A percentile compares a stretch with the other conserved stretches of the same genome.
Evolutionary conservation across 2,329 filamentous ascomycete genomes (phyloP).

Genomic region (Calonectria pseudoreteaudii): DNA sequence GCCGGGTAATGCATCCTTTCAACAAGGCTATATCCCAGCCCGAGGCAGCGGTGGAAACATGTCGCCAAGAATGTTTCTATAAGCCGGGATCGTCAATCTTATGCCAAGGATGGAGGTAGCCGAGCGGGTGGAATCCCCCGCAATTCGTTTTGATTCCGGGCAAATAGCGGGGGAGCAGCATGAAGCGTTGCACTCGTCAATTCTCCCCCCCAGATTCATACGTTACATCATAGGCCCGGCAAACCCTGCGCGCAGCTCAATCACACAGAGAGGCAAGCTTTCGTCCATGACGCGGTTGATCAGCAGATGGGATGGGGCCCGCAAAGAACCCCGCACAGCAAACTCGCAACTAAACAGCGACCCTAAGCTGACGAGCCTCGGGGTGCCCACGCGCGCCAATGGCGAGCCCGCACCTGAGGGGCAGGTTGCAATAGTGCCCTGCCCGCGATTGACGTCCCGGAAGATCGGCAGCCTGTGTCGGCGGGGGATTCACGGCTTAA

Average conservation of each 20-base stretch:
- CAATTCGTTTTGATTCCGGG: constrained; percentile 1
- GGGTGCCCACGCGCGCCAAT: constrained; percentile 22
- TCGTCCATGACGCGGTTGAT: constrained; percentile 1
- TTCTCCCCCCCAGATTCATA: too few species aligned
- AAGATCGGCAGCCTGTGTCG: constrained; percentile 5
- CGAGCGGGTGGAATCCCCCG: neutral
- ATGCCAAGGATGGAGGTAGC: constrained; percentile 1
- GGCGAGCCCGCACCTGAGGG: neutral
- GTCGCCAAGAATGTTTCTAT: neutral
- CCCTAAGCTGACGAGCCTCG: constrained; percentile 8
- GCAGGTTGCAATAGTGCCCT: neutral
- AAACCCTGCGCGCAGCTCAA: neutral
- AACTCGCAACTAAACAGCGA: neutral
- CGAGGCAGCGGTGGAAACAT: neutral
- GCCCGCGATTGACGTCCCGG: neutral
- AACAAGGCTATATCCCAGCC: neutral
- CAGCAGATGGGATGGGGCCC: neutral
- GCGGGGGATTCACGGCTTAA: neutral
- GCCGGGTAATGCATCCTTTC: neutral
- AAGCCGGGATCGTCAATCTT: neutral
- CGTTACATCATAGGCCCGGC: neutral
- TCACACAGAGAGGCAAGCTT: neutral
- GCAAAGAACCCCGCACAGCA: constrained; percentile 7
- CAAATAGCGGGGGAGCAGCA: constrained; percentile 2
- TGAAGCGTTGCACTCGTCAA: neutral